Conservation (phyloP, 2,329 filamentous ascomycete genomes). For the Cytospora mali region DNA sequence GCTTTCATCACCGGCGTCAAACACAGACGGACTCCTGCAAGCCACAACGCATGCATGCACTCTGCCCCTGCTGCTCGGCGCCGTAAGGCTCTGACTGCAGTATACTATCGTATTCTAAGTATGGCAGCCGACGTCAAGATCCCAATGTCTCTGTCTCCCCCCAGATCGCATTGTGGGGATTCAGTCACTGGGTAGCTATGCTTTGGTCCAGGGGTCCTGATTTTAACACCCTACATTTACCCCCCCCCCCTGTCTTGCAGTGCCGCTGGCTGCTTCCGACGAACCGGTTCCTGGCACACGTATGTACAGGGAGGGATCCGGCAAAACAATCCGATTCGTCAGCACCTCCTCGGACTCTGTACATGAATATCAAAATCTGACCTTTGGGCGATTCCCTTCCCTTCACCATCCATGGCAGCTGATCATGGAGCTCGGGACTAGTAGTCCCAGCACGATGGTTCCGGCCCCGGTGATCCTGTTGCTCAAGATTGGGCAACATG, state of each 20-base stretch:
- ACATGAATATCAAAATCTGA: neutral
- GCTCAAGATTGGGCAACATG: slow-evolving; percentile 19
- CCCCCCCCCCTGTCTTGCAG: slow-evolving; percentile 13
- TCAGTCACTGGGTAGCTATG: slow-evolving; percentile 12
- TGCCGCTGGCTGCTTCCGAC: slow-evolving; percentile 22
- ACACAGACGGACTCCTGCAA: neutral
- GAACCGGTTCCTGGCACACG: neutral
- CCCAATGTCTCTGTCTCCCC: slow-evolving; percentile 15
- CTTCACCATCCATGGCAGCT: slow-evolving; percentile 13
- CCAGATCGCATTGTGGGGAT: slow-evolving; percentile 27
- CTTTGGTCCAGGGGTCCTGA: neutral
- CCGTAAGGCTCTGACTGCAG: too few species aligned
- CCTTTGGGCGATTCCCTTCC: neutral
- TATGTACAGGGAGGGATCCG: too few species aligned
- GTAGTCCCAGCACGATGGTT: slow-evolving; percentile 19
- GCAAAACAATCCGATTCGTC: slow-evolving; percentile 15
- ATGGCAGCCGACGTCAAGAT: slow-evolving; percentile 12
- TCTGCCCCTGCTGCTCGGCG: neutral
- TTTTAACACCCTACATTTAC: slow-evolving; percentile 12
- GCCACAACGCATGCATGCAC: slow-evolving; percentile 10
- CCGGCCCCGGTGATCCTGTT: slow-evolving; percentile 24
- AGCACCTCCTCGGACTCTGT: neutral
- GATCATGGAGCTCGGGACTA: neutral
- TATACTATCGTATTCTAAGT: slow-evolving; percentile 21
- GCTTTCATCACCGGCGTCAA: neutral